Base-by-base conservation (phyloP, 2,329 filamentous ascomycete species). In the Botrytis elliptica region DNA sequence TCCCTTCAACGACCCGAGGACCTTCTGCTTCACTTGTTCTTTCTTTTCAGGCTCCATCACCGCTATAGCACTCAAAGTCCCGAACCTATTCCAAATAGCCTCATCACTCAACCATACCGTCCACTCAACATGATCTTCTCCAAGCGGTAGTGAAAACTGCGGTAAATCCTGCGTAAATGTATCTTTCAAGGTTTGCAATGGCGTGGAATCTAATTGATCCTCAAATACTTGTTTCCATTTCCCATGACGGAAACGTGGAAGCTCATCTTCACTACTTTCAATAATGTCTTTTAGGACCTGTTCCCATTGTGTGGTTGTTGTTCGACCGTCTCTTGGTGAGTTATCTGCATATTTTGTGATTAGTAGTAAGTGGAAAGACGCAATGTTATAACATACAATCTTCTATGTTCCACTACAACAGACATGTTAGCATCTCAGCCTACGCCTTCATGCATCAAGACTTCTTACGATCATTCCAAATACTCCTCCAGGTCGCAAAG, bases 21-120 rank as follows among this genome's bases (percentile, higher is more conserved):
- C 86, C 74, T 83, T 82, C 62, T 83, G 84, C 73, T 84, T 84
- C 64, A 88, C 86, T 60, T 84, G 82, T 72, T 83, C 84, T 77
- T 85, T 85, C 63, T 85, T 83, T 71, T 86, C 83, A 1, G 85
- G 87, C 65, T 81, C 63, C 20, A 92, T 82, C 70, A 90, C 84
- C 6, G 89, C 87, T 75, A 94, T 87, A 79, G 93, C 91, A 78
- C 90, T 92, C 73, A 93, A 82, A 20, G 91, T 94, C 66, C 84
- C 85, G 74, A 91, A 85, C 52, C 92, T 85, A 71, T 87, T 85
- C 88, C 90, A 92, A 67, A 93, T 82, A 71, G 85, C 86, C 68
- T 92, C 87, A 74, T 86, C 85, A 42, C 81, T 83, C 73, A 92
- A 80, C 85, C 86, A 88, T 1, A 88, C 85, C 36, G 86, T 87